Evolutionary conservation across 192 early-diverging fungal species (phyloP), one percentile per base, ranked within the genome.

Genomic region (Coemansia sp.): DNA sequence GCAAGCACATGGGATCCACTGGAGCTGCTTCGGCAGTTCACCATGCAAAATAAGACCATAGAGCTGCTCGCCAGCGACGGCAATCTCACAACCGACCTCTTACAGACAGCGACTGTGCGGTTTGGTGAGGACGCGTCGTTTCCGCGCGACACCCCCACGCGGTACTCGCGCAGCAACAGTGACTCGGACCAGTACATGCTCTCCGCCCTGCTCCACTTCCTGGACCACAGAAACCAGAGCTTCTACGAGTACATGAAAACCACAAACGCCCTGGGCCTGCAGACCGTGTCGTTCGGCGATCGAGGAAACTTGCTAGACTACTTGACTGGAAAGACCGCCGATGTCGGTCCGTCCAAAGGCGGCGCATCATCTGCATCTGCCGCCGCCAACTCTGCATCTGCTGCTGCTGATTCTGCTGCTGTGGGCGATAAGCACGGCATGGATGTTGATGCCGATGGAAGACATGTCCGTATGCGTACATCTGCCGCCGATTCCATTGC

Each of bases 231-330:
- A 15, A 71, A 86, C 37, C 70, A 86, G 52, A 86, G 85, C 56
- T 88, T 90, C 22, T 74, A 88, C 54, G 84, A 85, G 54, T 96
- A 94, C 73, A 83, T 92, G 47, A 83, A 88, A 58, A 78, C 81
- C 57, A 73, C 84, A 50, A 82, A 82, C 42, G 70, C 75, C 7
- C 76, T 84, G 55, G 84, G 82, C 5, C 77, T 87, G 34, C 84
- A 83, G 25, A 83, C 85, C 19, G 85, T 96, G 29, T 87, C 86
- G 0, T 89, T 92, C 64, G 75, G 90, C 41, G 92, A 95, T 69
- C 82, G 89, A 48, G 76, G 72, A 50, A 74, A 85, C 15, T 77
- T 94, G 23, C 64, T 91, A 15, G 88, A 89, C 52, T 91, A 91
- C 54, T 65, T 96, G 44, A 91, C 87, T 0, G 88, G 83, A 19